Percentiles rank a stretch among this genome's conserved stretches.
These are phyloP conservation scores for Glycine latifolia DNA, from an alignment of 306 rosid species.

Conservation along the genomic window DNA sequence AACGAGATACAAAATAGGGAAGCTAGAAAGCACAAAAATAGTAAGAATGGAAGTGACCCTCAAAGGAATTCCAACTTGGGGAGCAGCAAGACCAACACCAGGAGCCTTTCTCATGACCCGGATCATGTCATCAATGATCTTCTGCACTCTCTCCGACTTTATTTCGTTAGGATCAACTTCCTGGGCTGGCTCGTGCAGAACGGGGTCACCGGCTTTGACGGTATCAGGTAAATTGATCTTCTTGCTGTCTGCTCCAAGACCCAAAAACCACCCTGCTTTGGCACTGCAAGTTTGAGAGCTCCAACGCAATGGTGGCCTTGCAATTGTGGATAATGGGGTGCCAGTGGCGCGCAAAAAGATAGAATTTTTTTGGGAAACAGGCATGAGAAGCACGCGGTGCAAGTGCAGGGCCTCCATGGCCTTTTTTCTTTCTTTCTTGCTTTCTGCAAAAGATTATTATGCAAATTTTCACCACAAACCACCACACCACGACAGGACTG, in stretches of 20 bases:
- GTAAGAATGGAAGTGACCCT: slow-evolving; percentile 57
- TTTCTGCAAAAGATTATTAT: background rate
- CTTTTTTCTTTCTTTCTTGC: background rate
- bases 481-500: too few species aligned
- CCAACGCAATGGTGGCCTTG: slow-evolving; percentile 36
- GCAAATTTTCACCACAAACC: background rate
- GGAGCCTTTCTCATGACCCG: slow-evolving; percentile 83
- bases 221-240: slow-evolving; percentile 64
- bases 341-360: slow-evolving; percentile 14
- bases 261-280: slow-evolving; percentile 89
- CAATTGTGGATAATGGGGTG: slow-evolving; percentile 47
- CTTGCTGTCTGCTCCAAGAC: slow-evolving; percentile 66
- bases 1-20: background rate
- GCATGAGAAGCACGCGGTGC: slow-evolving; percentile 33
- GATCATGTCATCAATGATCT: slow-evolving; percentile 87
- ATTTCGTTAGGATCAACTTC: slow-evolving; percentile 69
- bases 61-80: slow-evolving; percentile 88
- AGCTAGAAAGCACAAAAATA: background rate
- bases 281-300: slow-evolving; percentile 44
- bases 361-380: slow-evolving; percentile 32
- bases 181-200: slow-evolving; percentile 83
- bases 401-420: slow-evolving; percentile 61
- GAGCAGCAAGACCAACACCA: slow-evolving; percentile 95
- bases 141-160: slow-evolving; percentile 78
- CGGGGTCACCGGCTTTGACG: slow-evolving; percentile 95